Evolutionary conservation across 257 asterid species (phyloP).

Genomic region (Solanum virginianum): DNA sequence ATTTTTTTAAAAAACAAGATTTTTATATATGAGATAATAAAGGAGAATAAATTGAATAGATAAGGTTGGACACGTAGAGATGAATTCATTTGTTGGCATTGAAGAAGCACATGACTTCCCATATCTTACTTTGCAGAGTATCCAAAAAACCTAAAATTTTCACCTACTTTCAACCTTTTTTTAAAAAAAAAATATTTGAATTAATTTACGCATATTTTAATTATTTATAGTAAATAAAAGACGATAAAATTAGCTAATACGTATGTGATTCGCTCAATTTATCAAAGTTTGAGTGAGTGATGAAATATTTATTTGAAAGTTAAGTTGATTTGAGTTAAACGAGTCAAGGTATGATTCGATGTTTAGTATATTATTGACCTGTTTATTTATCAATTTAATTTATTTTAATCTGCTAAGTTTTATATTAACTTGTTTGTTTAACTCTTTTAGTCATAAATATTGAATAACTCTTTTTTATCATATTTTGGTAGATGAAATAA

Average conservation of each 20-base stretch:
- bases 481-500: no score
- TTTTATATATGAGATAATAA: no score
- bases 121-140: not conserved
- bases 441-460: not conserved
- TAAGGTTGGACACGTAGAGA: not conserved
- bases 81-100: not conserved
- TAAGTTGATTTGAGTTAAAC: no score
- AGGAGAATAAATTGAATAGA: not conserved
- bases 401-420: no score
- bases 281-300: no score
- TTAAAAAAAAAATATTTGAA: not conserved
- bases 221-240: not conserved
- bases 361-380: no score
- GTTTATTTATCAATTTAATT: no score
- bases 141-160: not conserved
- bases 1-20: not conserved
- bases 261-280: no score
- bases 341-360: no score
- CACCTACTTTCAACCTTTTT: not conserved
- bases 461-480: no score
- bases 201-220: not conserved
- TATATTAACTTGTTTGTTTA: no score
- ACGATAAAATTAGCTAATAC: not conserved
- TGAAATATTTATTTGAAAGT: no score
- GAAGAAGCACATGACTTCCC: slow-evolving; percentile 4